phyloP scores from a whole-genome alignment of 352 stramenopile species.

The Phytophthora agathidicida region DNA sequence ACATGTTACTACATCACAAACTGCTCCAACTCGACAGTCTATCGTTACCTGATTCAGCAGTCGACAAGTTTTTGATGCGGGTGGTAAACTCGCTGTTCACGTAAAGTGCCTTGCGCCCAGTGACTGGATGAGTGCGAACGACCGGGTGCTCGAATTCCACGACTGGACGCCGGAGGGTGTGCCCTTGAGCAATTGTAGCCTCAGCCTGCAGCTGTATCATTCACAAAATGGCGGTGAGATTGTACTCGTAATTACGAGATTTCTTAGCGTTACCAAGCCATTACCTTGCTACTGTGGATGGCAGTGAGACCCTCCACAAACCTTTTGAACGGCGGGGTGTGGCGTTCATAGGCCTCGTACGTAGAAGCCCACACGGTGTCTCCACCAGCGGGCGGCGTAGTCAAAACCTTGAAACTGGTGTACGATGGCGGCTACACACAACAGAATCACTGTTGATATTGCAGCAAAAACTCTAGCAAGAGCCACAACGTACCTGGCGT shows the following conservation, averaged over 20 bases:
- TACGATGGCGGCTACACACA: constrained; percentile 14
- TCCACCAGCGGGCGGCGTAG: constrained; percentile 28
- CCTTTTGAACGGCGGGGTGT: constrained; percentile 37
- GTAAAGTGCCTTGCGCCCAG: constrained; percentile 7
- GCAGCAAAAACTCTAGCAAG: not conserved
- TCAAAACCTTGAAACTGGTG: constrained; percentile 24
- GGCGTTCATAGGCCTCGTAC: constrained; percentile 47
- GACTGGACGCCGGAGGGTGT: constrained; percentile 1
- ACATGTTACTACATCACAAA: too few species aligned
- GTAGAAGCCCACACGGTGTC: constrained; percentile 44
- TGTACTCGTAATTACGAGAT: too few species aligned
- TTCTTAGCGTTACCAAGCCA: too few species aligned
- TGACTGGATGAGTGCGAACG: too few species aligned
- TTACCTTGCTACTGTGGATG: constrained; percentile 45
- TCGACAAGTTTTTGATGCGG: constrained; percentile 8
- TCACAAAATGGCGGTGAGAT: too few species aligned
- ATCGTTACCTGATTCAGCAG: constrained; percentile 8
- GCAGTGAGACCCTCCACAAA: constrained; percentile 42
- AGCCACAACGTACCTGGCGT: constrained; percentile 17
- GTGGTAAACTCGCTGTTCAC: constrained; percentile 12
- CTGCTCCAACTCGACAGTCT: not conserved
- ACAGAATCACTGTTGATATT: not conserved
- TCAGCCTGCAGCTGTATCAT: constrained; percentile 40
- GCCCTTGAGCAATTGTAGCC: constrained; percentile 6
- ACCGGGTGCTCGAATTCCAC: constrained; percentile 17